phyloP scores from a whole-genome alignment of 1,284 basidiomycete species.

The Moesziomyces parantarcticus region DNA sequence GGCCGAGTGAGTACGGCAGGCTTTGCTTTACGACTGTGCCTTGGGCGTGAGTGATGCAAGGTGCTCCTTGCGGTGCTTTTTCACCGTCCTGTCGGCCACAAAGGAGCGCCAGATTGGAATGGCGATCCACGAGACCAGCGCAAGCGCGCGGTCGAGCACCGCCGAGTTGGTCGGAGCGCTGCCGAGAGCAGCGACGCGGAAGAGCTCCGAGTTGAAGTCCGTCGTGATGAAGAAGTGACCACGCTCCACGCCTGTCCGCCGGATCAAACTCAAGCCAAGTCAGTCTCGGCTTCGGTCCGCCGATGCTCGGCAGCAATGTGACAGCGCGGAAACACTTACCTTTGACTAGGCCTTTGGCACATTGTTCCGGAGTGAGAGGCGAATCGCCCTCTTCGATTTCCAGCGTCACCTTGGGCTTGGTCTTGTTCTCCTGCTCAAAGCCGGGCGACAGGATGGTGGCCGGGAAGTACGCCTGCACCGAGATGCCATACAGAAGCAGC shows the following conservation, averaged over 20 bases:
- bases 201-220: constrained; percentile 57
- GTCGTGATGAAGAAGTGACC: constrained; percentile 62
- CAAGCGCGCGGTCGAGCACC: constrained; percentile 46
- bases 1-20: no score
- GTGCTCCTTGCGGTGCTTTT: constrained; percentile 39
- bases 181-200: constrained; percentile 57
- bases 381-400: constrained; percentile 84
- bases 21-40: background rate
- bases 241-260: constrained; percentile 35
- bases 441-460: constrained; percentile 86
- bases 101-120: constrained; percentile 60
- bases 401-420: constrained; percentile 81
- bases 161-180: constrained; percentile 52
- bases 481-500: constrained; percentile 80
- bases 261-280: background rate
- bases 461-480: constrained; percentile 87
- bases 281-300: background rate
- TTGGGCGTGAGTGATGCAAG: constrained; percentile 4
- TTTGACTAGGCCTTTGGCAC: constrained; percentile 75
- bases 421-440: constrained; percentile 80
- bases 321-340: constrained; percentile 70
- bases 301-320: background rate
- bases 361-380: constrained; percentile 76
- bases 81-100: constrained; percentile 46
- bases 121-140: constrained; percentile 44